Conservation (phyloP, 352 stramenopile species). For the Plasmopara halstedii region DNA sequence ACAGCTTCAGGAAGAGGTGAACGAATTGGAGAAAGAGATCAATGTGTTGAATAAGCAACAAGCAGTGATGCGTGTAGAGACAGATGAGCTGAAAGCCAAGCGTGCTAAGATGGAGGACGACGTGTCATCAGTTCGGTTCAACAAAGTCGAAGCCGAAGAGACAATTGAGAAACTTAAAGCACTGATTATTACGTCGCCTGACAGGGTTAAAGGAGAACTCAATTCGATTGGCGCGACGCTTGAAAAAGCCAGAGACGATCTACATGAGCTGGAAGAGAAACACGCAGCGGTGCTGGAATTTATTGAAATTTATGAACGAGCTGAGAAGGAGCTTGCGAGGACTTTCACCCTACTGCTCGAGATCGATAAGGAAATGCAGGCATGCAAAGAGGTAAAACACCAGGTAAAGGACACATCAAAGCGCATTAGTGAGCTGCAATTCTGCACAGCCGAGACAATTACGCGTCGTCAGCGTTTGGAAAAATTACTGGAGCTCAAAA, state of each 20-base stretch:
- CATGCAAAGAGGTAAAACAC: constrained; percentile 63
- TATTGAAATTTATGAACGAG: constrained; percentile 56
- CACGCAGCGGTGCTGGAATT: constrained; percentile 46
- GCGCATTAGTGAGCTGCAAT: constrained; percentile 44
- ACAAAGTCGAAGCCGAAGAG: constrained; percentile 76
- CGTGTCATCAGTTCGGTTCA: constrained; percentile 48
- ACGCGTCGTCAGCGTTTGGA: constrained; percentile 63
- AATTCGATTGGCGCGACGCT: constrained; percentile 45
- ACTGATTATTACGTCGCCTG: constrained; percentile 89
- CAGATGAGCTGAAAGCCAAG: constrained; percentile 63
- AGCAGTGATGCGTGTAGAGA: constrained; percentile 79
- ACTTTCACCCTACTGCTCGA: constrained; percentile 56
- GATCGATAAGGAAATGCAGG: constrained; percentile 52
- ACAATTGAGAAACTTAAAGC: constrained; percentile 69
- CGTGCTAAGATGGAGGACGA: constrained; percentile 82
- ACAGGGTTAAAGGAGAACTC: constrained; percentile 74
- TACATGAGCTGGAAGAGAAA: constrained; percentile 58
- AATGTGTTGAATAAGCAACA: constrained; percentile 88
- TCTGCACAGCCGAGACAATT: constrained; percentile 42
- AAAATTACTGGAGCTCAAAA: constrained; percentile 65
- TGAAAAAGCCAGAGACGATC: constrained; percentile 59
- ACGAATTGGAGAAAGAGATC: constrained; percentile 84
- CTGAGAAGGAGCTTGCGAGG: constrained; percentile 62
- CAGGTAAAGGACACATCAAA: constrained; percentile 51
- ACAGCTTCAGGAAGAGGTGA: constrained; percentile 71